Evolutionary conservation across 2,329 filamentous ascomycete genomes (phyloP).

Genomic region (Pyrenochaeta sp.): DNA sequence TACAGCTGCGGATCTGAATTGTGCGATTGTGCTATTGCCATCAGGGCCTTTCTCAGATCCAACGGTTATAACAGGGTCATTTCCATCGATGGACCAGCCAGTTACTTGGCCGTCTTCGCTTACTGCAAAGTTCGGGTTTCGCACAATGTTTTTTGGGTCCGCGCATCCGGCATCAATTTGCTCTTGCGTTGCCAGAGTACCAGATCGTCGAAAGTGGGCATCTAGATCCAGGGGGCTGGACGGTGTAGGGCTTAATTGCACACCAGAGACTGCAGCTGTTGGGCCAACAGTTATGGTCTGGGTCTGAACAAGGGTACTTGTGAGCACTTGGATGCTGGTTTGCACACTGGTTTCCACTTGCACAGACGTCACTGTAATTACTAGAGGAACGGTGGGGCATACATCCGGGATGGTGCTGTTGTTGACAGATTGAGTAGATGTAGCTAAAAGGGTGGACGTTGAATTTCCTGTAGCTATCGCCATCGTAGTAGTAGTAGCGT

Average conservation of each 20-base stretch:
- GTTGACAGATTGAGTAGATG: slow-evolving; percentile 22
- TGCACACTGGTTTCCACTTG: slow-evolving; percentile 16
- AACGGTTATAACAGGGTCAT: slow-evolving; percentile 29
- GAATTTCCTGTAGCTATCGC: slow-evolving; percentile 19
- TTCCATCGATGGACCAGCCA: slow-evolving; percentile 30
- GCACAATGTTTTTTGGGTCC: slow-evolving; percentile 31
- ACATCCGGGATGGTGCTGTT: slow-evolving; percentile 11
- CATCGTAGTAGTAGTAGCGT: slow-evolving; percentile 16
- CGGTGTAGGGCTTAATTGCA: neutral
- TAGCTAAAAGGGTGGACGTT: slow-evolving; percentile 15
- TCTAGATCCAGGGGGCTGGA: neutral
- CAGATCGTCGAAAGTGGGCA: slow-evolving; percentile 8
- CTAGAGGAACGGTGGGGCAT: slow-evolving; percentile 15
- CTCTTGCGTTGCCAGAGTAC: slow-evolving; percentile 27
- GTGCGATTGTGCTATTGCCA: slow-evolving; percentile 24
- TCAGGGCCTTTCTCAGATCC: slow-evolving; percentile 5
- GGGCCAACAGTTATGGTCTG: slow-evolving; percentile 8
- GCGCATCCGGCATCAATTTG: slow-evolving; percentile 40
- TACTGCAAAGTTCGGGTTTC: slow-evolving; percentile 37
- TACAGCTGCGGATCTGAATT: slow-evolving; percentile 31
- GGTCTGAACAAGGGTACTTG: slow-evolving; percentile 17
- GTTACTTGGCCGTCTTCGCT: slow-evolving; percentile 16
- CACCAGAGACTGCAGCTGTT: neutral
- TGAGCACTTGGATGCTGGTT: slow-evolving; percentile 5
- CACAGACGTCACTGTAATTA: slow-evolving; percentile 16